Evolutionary conservation across 2,329 filamentous ascomycete genomes (phyloP), one percentile per base, ranked within the genome.

Genomic region (Fusarium pseudograminearum): DNA sequence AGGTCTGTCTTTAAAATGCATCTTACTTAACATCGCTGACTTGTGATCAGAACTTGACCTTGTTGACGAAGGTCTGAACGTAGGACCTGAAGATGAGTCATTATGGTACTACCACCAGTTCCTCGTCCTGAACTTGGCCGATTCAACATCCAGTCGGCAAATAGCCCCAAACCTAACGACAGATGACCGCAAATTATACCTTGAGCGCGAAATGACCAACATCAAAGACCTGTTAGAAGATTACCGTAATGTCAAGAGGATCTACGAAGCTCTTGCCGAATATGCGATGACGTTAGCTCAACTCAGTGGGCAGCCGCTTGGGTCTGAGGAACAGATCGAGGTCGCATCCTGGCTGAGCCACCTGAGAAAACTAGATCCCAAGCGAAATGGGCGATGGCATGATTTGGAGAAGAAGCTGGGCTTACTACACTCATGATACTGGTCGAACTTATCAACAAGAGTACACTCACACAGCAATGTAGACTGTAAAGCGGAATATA

Each of bases 71-170:
- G 94, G 92, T 0, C 84, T 98, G 50, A 96, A 94, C 63, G 93
- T 93, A 38, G 94, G 97, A 61, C 94, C 95, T 0, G 94, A 97
- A 72, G 95, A 98, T 77, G 95, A 98, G 77, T 97, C 94, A 20
- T 85, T 98, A 8, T 99, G 96, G 94, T 97, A 97, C 79, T 98
- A 99, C 76, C 94, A 98, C 78, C 92, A 96, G 73, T 97, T 91
- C 75, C 83, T 98, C 60, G 89, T 98, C 81, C 87, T 89, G 63
- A 91, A 90, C 75, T 83, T 92, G 73, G 82, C 86, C 54, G 84
- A 83, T 74, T 82, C 80, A 50, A 82, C 77, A 16, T 80, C 83
- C 16, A 76, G 81, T 4, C 81, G 85, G 22, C 86, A 86, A 12
- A 91, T 97, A 72, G 86, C 90, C 16, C 88, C 89, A 1, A 84